Base-by-base conservation (phyloP, 1,139 yeast genomes). In the Kodamaea plutei region DNA sequence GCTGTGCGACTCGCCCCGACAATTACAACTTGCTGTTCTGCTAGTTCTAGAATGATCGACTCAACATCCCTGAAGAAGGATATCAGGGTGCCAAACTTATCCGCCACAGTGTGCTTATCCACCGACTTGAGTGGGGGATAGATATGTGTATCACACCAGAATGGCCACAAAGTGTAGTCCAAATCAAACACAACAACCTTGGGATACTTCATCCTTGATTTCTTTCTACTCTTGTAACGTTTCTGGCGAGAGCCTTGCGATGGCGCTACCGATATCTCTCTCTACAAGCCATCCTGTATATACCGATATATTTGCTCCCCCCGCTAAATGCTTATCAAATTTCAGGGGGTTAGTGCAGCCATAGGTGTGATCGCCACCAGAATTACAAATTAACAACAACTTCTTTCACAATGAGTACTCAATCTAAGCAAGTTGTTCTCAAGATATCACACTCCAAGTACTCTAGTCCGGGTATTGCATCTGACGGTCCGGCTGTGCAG, bases 131-230 rank as follows among this genome's bases (percentile, higher is more conserved):
- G 35, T 0, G 83, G 91, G n/a, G 75, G 61, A 2, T 64, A 54
- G 10, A 83, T 66, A 48, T 83, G 91, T 1, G 87, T 81, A 47
- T 83, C 69, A 40, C 66, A 73, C 83, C 69, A 72, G 54, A 83
- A 62, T 24, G 73, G 89, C 93, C 91, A 83, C 25, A 83, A 56
- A 0, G 93, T 83, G 47, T 79, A 83, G 51, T 83, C 93, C 26
- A 83, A 58, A 45, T 83, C 93, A 52, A 83, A 80, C 1, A 82
- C 88, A 4, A 81, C 76, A 1, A 75, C 79, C 38, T 63, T 64
- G 0, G 87, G 85, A 40, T 73, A 74, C 16, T 34, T 39, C 19
- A 19, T 19, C 9, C 11, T 19, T 15, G 20, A 18, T 8, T 8
- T 15, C 9, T 15, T 25, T 23, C 30, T 10, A 11, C 23, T 11